Conservation (phyloP, 129 eudicot species). For the Apium graveolens region DNA sequence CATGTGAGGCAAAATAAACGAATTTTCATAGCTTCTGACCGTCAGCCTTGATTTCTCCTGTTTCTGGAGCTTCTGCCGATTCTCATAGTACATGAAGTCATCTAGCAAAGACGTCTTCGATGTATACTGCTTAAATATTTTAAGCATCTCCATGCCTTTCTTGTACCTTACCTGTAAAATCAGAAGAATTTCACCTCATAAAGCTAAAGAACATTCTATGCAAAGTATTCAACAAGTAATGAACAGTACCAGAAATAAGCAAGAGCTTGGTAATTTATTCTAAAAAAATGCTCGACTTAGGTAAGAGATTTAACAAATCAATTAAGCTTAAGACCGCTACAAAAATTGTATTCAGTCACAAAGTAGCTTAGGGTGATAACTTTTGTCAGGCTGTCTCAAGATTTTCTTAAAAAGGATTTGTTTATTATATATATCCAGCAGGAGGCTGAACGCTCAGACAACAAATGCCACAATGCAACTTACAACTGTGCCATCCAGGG, state of each 20-base stretch:
- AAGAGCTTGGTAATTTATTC: background rate
- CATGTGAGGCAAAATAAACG: slow-evolving; percentile 38
- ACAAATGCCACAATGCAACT: background rate
- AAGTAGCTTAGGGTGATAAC: background rate
- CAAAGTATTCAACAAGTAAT: background rate
- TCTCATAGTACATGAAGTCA: slow-evolving; percentile 87
- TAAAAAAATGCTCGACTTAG: background rate
- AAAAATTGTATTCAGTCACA: background rate
- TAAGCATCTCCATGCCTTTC: slow-evolving; percentile 82
- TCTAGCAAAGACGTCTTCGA: slow-evolving; percentile 74
- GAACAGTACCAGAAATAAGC: slow-evolving; percentile 64
- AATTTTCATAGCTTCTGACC: slow-evolving; percentile 39
- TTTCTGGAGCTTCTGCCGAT: slow-evolving; percentile 63
- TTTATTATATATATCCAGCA: background rate
- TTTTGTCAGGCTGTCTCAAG: background rate
- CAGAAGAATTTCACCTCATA: background rate
- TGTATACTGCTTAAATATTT: slow-evolving; percentile 49
- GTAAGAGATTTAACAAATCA: background rate
- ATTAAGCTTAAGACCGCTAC: background rate
- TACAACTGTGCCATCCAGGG: background rate
- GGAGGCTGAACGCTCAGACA: background rate
- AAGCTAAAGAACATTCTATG: background rate
- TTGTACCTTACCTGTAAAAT: slow-evolving; percentile 51
- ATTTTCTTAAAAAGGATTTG: background rate
- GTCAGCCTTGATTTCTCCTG: slow-evolving; percentile 68